Base-by-base conservation (phyloP, 305 asterid genomes). In the Fraxinus ornus region DNA sequence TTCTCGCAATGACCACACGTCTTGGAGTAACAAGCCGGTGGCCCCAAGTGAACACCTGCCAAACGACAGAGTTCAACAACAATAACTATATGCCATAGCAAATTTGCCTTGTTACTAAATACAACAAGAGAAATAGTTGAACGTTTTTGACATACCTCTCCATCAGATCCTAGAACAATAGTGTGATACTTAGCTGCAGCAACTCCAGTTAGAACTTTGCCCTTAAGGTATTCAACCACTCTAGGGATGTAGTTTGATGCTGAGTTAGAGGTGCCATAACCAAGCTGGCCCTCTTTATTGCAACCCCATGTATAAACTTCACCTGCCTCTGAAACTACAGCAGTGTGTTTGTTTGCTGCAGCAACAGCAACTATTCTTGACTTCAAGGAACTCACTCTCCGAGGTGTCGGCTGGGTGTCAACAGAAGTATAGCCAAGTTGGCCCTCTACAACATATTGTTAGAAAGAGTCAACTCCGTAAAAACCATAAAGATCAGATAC, bases 351-450 rank as follows among this genome's bases (percentile, higher is more conserved):
- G 90, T 97, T 97, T 85, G 99, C 99, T 0, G 98, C 99, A 83
- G 99, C 93, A 86, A 97, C 93, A 83, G 93, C 95, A 83, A 91
- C 90, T 82, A 95, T 88, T 90, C 90, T 91, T 72, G 97, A 88
- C 84, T 92, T 95, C 85, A 94, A 86, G 79, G 96, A 91, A 88
- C 94, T 91, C 28, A 97, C 99, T 86, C 98, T 89, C 79, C 98
- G 96, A 44, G 99, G 99, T 79, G 97, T 97, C 36, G 99, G 93
- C 82, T 97, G 98, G 55, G 98, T 91, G 80, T 97, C 99, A 81
- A 93, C 98, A 83, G 98, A 97, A 85, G 98, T 92, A 89, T 97
- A 97, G 35, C 98, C 99, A 89, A 97, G 98, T 89, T 97, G 99
- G 72, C 99, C 99, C 94, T 97, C 99, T 97, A 92, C 90, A 88